Evolutionary conservation across 768 basidiomycete genomes (phyloP).

Genomic region (Crepidotus variabilis): DNA sequence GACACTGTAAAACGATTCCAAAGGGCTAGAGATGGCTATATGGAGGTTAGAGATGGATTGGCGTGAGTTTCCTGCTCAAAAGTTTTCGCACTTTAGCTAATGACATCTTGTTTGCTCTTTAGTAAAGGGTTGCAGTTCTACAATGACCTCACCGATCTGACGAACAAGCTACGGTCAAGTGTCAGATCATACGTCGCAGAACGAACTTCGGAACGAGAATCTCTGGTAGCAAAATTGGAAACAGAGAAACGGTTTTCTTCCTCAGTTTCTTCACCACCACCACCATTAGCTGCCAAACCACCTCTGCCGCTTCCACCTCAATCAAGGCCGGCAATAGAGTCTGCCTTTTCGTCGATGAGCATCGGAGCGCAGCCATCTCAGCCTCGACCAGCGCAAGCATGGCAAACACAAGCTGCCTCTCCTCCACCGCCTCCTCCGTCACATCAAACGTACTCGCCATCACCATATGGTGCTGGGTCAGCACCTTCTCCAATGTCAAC

Average conservation of each 20-base stretch:
- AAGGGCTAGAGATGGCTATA: slow-evolving; percentile 77
- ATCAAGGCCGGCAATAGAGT: slow-evolving; percentile 34
- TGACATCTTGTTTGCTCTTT: slow-evolving; percentile 14
- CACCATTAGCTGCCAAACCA: slow-evolving; percentile 46
- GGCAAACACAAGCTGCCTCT: slow-evolving; percentile 15
- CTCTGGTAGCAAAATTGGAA: slow-evolving; percentile 65
- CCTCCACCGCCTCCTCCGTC: slow-evolving; percentile 20
- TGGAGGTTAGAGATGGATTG: slow-evolving; percentile 82
- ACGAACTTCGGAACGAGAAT: slow-evolving; percentile 68
- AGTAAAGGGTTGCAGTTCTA: slow-evolving; percentile 93
- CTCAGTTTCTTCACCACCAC: slow-evolving; percentile 39
- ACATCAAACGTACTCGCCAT: slow-evolving; percentile 15
- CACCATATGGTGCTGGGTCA: not conserved
- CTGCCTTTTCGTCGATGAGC: slow-evolving; percentile 56
- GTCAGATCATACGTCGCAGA: slow-evolving; percentile 59
- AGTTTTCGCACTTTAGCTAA: slow-evolving; percentile 3
- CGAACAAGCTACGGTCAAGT: slow-evolving; percentile 52
- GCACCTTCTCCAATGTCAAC: slow-evolving; percentile 2
- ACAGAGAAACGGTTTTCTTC: slow-evolving; percentile 60
- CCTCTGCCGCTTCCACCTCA: slow-evolving; percentile 43
- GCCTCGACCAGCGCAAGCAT: slow-evolving; percentile 19
- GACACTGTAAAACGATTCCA: slow-evolving; percentile 71
- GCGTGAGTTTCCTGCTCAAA: slow-evolving; percentile 48
- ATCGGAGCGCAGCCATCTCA: slow-evolving; percentile 27
- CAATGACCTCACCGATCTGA: slow-evolving; percentile 66